Conservation (phyloP, 805 yeast genomes). For the Candida taoyuanica region DNA sequence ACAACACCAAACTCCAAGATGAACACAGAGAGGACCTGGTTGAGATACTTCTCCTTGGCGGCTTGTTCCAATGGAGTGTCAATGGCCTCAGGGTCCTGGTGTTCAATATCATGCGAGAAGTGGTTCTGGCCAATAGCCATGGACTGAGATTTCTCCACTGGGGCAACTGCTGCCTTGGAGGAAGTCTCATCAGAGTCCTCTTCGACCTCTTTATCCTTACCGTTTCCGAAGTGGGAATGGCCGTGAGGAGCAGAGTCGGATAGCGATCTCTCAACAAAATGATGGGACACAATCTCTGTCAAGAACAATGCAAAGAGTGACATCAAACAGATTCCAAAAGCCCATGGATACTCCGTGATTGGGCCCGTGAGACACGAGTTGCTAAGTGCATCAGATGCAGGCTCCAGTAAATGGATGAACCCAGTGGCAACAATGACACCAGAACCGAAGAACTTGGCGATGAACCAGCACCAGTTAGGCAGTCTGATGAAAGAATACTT, state of each 20-base stretch:
- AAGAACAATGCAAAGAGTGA: conserved; percentile 42
- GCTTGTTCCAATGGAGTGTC: conserved; percentile 33
- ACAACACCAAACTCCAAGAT: conserved; percentile 75
- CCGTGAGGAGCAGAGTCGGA: conserved; percentile 32
- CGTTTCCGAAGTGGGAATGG: conserved; percentile 53
- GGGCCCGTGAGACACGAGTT: conserved; percentile 60
- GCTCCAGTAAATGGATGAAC: conserved; percentile 67
- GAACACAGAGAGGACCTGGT: conserved; percentile 50
- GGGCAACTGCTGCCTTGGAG: not conserved
- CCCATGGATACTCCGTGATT: conserved; percentile 51
- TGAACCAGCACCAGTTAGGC: conserved; percentile 59
- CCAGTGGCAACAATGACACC: conserved; percentile 84
- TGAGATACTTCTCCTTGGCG: conserved; percentile 45
- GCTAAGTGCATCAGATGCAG: conserved; percentile 57
- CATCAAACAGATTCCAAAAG: conserved; percentile 48
- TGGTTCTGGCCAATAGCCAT: conserved; percentile 32
- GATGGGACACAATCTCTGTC: conserved; percentile 44
- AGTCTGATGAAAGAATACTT: conserved; percentile 51
- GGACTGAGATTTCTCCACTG: conserved; percentile 15
- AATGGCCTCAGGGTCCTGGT: conserved; percentile 39
- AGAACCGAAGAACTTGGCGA: conserved; percentile 74
- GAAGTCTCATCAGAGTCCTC: not conserved
- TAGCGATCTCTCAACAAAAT: conserved; percentile 34
- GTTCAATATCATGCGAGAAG: conserved; percentile 39
- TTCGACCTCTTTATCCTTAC: conserved; percentile 13